Evolutionary conservation across 192 early-diverging fungal genomes (phyloP).

Genomic region (Coemansia sp.): DNA sequence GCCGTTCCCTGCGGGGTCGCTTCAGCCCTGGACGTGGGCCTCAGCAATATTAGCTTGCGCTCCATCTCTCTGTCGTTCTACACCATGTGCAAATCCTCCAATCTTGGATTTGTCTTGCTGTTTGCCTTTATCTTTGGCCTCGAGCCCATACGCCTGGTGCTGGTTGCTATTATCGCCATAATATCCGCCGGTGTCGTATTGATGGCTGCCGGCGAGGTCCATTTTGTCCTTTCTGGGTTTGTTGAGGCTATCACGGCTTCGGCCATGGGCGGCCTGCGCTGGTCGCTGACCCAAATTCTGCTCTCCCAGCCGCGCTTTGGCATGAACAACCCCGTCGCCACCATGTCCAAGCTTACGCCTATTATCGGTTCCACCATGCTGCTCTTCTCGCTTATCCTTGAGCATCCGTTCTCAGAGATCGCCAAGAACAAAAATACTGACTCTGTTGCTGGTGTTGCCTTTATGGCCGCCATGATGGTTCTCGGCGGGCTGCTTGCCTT

Average conservation of each 20-base stretch:
- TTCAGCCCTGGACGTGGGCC: conserved; percentile 85
- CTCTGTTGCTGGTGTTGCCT: conserved; percentile 7
- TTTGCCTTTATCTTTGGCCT: conserved; percentile 90
- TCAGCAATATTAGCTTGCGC: conserved; percentile 84
- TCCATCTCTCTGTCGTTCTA: conserved; percentile 90
- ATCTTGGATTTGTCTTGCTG: conserved; percentile 73
- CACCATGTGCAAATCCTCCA: conserved; percentile 85
- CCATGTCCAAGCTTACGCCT: conserved; percentile 81
- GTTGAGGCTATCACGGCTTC: conserved; percentile 76
- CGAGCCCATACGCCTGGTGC: conserved; percentile 69
- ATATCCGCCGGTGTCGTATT: conserved; percentile 81
- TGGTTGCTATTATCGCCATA: conserved; percentile 72
- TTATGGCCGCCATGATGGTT: conserved; percentile 54
- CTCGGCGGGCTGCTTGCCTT: conserved; percentile 85
- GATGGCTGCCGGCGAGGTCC: conserved; percentile 83
- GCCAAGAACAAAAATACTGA: conserved; percentile 35
- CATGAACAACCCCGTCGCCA: conserved; percentile 85
- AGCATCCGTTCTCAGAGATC: conserved; percentile 53
- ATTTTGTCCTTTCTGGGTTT: conserved; percentile 77
- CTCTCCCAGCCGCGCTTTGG: conserved; percentile 71
- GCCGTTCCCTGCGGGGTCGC: conserved; percentile 86
- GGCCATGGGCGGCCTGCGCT: conserved; percentile 82
- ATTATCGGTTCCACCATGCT: conserved; percentile 69
- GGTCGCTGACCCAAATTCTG: conserved; percentile 86
- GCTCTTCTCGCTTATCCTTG: conserved; percentile 63